phyloP scores from a whole-genome alignment of 257 asterid species.

The Gentiana dahurica region DNA sequence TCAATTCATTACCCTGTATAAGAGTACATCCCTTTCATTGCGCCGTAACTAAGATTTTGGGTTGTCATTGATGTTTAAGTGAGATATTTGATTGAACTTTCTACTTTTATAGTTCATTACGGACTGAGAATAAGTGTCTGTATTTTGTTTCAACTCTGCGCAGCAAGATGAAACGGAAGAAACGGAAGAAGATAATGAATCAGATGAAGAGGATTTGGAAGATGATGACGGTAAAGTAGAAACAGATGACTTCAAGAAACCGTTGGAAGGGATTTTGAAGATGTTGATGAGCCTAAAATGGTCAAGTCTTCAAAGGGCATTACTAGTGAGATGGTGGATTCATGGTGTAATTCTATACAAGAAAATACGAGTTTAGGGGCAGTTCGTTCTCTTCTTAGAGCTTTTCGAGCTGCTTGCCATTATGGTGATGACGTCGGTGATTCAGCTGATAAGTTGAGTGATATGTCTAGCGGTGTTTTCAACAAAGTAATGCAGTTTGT shows the following conservation, averaged over 20 bases:
- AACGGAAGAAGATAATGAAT: constrained; percentile 17
- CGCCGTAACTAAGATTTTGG: background rate
- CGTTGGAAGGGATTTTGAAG: constrained; percentile 20
- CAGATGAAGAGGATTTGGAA: constrained; percentile 15
- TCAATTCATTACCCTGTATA: no score
- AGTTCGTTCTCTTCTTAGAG: constrained; percentile 71
- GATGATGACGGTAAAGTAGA: constrained; percentile 28
- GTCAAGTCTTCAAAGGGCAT: constrained; percentile 40
- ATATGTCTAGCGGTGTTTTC: constrained; percentile 82
- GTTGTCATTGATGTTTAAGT: constrained; percentile 2
- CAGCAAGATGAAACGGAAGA: background rate
- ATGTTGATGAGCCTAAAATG: constrained; percentile 23
- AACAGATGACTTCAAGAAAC: constrained; percentile 16
- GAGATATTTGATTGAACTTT: constrained; percentile 5
- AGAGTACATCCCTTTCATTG: no score
- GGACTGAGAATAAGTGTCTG: no score
- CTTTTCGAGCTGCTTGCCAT: constrained; percentile 82
- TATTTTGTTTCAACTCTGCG: no score
- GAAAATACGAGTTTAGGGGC: constrained; percentile 53
- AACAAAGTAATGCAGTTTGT: constrained; percentile 82
- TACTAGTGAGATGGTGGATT: constrained; percentile 76
- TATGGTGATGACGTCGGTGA: constrained; percentile 84
- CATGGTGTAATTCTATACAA: constrained; percentile 56
- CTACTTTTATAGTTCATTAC: no score
- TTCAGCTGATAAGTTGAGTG: constrained; percentile 39